These are phyloP conservation scores for Daedalea quercina DNA, from an alignment of 768 basidiomycete genomes.

Conservation along the genomic window DNA sequence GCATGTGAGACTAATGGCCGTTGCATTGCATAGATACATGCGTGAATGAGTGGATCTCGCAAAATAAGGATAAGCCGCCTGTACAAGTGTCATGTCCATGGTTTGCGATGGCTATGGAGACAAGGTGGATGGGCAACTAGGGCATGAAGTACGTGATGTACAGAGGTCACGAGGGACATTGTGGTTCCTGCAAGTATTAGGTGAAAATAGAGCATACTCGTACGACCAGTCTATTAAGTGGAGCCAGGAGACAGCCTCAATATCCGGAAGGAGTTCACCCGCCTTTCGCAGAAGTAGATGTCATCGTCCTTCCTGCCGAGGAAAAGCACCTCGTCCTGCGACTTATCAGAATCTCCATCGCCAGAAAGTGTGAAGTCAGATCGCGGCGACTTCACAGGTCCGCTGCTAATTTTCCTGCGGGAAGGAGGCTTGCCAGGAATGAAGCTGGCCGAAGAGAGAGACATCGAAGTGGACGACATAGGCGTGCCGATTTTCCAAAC, in stretches of 20 bases:
- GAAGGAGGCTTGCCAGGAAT: slow-evolving; percentile 29
- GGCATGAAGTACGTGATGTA: background rate
- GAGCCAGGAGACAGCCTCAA: slow-evolving; percentile 51
- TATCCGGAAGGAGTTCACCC: slow-evolving; percentile 67
- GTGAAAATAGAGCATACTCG: background rate
- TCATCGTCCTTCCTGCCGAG: slow-evolving; percentile 72
- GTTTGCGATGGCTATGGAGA: background rate
- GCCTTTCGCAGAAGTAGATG: slow-evolving; percentile 79
- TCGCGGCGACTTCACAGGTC: slow-evolving; percentile 41
- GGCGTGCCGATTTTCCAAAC: slow-evolving; percentile 82
- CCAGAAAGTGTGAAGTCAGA: slow-evolving; percentile 41
- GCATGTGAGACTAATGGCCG: too few relatives aligned
- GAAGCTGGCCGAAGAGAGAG: slow-evolving; percentile 9
- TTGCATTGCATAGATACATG: slow-evolving; percentile 6
- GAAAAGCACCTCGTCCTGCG: slow-evolving; percentile 70
- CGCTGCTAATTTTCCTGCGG: slow-evolving; percentile 43
- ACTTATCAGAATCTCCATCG: slow-evolving; percentile 45
- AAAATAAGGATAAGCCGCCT: background rate
- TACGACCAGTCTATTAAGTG: slow-evolving; percentile 7
- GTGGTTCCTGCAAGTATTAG: background rate
- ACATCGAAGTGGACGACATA: slow-evolving; percentile 36
- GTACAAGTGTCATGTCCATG: background rate
- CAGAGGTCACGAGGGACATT: too few relatives aligned
- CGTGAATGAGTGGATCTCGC: background rate
- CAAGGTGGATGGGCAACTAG: background rate